Evolutionary conservation across 306 rosid species (phyloP).

Genomic region (Medicago arabica): DNA sequence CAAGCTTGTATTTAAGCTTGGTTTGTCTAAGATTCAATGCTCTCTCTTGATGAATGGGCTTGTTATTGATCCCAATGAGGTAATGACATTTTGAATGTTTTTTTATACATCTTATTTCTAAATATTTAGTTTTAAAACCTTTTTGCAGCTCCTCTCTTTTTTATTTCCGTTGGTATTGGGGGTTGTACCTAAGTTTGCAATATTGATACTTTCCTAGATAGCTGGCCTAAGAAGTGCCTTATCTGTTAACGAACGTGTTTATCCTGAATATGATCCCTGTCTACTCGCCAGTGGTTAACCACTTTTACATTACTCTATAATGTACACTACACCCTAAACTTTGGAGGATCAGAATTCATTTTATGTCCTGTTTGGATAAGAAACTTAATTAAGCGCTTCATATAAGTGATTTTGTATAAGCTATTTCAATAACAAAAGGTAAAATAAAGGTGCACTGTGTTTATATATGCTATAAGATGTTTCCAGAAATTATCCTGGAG

Average conservation of each 20-base stretch:
- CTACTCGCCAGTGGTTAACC: slow-evolving; percentile 12
- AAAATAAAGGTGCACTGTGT: neutral
- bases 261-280: slow-evolving; percentile 2
- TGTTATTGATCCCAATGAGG: slow-evolving; percentile 85
- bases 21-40: slow-evolving; percentile 71
- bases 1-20: slow-evolving; percentile 75
- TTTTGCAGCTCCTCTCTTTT: slow-evolving; percentile 4
- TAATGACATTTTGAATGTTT: slow-evolving; percentile 42
- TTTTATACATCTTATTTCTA: slow-evolving; percentile 28
- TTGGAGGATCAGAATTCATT: slow-evolving; percentile 14
- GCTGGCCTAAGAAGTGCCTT: slow-evolving; percentile 20
- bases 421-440: neutral
- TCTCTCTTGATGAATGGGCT: slow-evolving; percentile 94
- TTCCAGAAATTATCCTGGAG: neutral
- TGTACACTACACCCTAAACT: slow-evolving; percentile 15
- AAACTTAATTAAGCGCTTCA: neutral
- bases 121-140: neutral
- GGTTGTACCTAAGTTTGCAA: neutral
- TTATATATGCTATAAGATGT: too few relatives aligned
- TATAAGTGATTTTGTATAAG: neutral
- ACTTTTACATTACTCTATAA: slow-evolving; percentile 14
- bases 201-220: neutral
- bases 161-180: neutral
- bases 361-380: neutral
- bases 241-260: slow-evolving; percentile 1